Evolutionary conservation across 768 basidiomycete genomes (phyloP), one percentile per base, ranked within the genome.

Genomic region (Glaciozyma antarctica): DNA sequence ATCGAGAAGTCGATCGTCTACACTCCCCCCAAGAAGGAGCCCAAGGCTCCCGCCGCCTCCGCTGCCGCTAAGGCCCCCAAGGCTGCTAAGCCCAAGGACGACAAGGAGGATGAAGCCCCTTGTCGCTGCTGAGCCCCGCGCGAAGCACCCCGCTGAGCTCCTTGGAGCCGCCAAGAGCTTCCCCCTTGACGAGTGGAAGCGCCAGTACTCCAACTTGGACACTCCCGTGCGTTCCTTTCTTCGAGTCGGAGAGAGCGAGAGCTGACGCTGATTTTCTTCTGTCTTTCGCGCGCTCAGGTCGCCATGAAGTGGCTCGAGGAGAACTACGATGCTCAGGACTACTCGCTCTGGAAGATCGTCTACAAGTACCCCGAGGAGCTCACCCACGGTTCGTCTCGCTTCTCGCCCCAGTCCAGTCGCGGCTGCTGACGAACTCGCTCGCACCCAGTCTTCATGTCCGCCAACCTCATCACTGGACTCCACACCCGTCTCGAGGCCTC

Each of bases 361-460:
- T 99, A 89, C 86, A 95, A 94, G 81, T 98, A 94, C 85, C 88
- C 88, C 79, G 81, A 85, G 26, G 93, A 95, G 78, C 85, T 97
- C 69, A 91, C 91, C 26, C 84, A 85, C 77, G 60, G 62, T 60
- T 21, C 30, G 62, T 56, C 32, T 9, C 48, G 9, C 22, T 22
- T 57, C 51, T 32, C 55, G 32, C 9, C 9, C n/a, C 49, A 34
- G 32, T 26, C n/a, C 26, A 34, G n/a, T 38, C 54, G 30, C 55
- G 12, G 6, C 22, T 41, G 32, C 24, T n/a, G 22, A 6, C 21
- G 44, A 43, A 24, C 38, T 21, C 38, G 28, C 22, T 47, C 53
- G 5, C 7, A 12, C n/a, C n/a, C 47, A 62, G 83, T 83, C 60
- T 97, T 90, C 83, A 97, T 90, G 92, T 92, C 90, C 65, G 83